Base-by-base conservation (phyloP, 2,329 filamentous ascomycete species). In the Arachnomyces sp. region DNA sequence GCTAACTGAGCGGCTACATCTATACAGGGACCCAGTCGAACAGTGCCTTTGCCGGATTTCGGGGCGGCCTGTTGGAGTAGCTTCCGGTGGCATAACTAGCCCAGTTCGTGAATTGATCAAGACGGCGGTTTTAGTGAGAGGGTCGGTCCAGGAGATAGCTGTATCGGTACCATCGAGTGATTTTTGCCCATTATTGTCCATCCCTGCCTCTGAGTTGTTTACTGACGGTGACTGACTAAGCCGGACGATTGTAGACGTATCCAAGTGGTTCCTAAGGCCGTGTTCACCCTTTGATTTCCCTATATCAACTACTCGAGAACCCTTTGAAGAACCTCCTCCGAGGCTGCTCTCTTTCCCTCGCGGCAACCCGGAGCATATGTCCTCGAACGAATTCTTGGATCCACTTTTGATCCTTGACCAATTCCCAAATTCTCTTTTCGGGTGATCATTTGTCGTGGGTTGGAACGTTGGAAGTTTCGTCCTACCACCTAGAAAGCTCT, bases 101-200 rank as follows among this genome's bases (percentile, higher is more conserved):
- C 64, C 60, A 7, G 58, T 64, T 12, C 56, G 54, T 20, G 54
- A 51, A 40, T 60, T 62, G 25, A 63, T 51, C 31, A 53, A 42
- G 17, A 61, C 50, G 7, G 45, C 51, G 33, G 53, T 39, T 32
- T 70, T 41, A 1, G 76, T 83, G 7, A 61, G 51, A 0, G 81
- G 79, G 49, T 87, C 76, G 1, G 64, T 67, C 82, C 82, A 87
- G 7, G 51, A 40, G 15, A 60, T 49, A 29, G 55, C 54, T 36
- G 66, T 65, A 29, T 51, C 46, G 16, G 32, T 11, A 39, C 8
- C 12, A n/a, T 38, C 28, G 41, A 34, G 2, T 43, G 38, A 16
- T 40, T 44, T 34, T 36, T 47, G n/a, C 29, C 11, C 14, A 32
- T 4, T 13, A 25, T 31, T 40, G 9, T 20, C 31, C 4, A 20